Evolutionary conservation across 495 filamentous ascomycete genomes (phyloP), one percentile per base, ranked within the genome.

Genomic region (Penicillium antarcticum): DNA sequence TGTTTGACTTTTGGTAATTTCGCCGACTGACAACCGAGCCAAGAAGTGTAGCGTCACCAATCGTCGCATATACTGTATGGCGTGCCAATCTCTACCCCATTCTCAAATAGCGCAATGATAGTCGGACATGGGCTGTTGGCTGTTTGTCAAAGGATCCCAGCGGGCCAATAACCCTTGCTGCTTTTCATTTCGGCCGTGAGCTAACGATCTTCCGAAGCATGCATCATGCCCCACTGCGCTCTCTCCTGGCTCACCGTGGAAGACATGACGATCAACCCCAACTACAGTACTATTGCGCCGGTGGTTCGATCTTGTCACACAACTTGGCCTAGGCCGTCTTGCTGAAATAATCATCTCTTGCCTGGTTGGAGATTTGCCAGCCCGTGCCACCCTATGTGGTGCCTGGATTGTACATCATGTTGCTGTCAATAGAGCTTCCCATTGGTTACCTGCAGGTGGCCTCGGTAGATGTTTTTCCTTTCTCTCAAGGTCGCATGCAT

Each of bases 291-390:
- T 29, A 29, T 4, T 29, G 31, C 8, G 7, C 14, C 32, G 32
- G n/a, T 35, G 44, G 42, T 34, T 35, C 36, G 29, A 49, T 49
- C 47, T 42, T 24, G 29, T 41, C 37, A 49, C 46, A 34, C 37
- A 33, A 2, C 10, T 35, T 24, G 29, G 18, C 18, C 47, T 40
- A 14, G 38, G 29, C 47, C 37, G 11, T 6, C 3, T 10, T 16
- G 21, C 40, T 35, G 23, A 14, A 44, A 44, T 44, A 51, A 51
- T 43, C 40, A 50, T 12, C 31, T 9, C 19, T 0, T 8, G 16
- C 12, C 40, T 51, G 48, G 48, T 42, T 44, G 41, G 41, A 26
- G 48, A 26, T 34, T 35, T 9, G 5, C 48, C 40, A 51, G 32
- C 39, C 48, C 33, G 32, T 26, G 37, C 31, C 17, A 37, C 13